phyloP scores from a whole-genome alignment of 2,329 filamentous ascomycete species.

The Cercospora zeina region DNA sequence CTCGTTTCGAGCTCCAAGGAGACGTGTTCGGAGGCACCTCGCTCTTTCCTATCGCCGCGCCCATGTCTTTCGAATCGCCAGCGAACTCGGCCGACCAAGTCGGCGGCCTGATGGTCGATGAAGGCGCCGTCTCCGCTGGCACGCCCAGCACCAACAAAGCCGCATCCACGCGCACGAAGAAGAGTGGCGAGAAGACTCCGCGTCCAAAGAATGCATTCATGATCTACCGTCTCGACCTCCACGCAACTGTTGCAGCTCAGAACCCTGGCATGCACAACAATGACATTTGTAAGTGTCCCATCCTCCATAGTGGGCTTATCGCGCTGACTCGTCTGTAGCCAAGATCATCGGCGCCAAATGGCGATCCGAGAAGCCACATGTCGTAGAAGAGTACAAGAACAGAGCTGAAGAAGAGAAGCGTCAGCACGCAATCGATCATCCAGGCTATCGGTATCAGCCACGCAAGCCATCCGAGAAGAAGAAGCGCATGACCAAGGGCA shows the following conservation, averaged over 20 bases:
- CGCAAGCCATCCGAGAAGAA: constrained; percentile 27
- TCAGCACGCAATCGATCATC: constrained; percentile 23
- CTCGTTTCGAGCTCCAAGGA: constrained; percentile 12
- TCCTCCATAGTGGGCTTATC: neutral
- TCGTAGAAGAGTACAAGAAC: constrained; percentile 17
- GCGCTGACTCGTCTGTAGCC: constrained; percentile 21
- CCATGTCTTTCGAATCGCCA: constrained; percentile 17
- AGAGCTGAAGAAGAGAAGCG: constrained; percentile 15
- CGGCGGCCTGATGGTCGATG: constrained; percentile 29
- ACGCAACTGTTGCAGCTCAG: constrained; percentile 19
- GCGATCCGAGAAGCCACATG: constrained; percentile 18
- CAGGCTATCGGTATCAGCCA: constrained; percentile 34
- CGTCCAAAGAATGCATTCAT: constrained; percentile 25
- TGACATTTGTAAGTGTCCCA: constrained; percentile 26
- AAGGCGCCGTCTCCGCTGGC: constrained; percentile 21
- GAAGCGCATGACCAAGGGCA: constrained; percentile 40
- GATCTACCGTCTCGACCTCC: constrained; percentile 25
- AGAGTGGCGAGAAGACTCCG: constrained; percentile 19
- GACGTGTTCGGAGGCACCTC: constrained; percentile 12
- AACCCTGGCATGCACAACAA: constrained; percentile 25
- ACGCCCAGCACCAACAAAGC: constrained; percentile 20
- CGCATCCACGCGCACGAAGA: constrained; percentile 21
- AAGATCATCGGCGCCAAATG: constrained; percentile 20
- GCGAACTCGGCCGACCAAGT: constrained; percentile 16
- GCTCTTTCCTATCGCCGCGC: constrained; percentile 9